phyloP scores from a whole-genome alignment of 768 basidiomycete genomes.

The Tulasnella sp. region DNA sequence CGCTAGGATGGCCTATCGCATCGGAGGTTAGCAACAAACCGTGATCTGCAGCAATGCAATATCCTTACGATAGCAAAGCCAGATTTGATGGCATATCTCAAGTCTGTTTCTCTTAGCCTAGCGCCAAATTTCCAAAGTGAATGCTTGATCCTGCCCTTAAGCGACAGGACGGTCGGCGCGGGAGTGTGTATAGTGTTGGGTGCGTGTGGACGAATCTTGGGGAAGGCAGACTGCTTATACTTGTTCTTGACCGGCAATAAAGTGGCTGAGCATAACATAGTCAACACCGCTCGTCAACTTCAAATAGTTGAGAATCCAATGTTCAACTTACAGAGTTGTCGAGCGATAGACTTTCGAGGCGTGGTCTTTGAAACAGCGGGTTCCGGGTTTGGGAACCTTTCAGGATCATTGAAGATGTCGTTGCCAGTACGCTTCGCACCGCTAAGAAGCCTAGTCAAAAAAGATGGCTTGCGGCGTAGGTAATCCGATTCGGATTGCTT shows the following conservation, averaged over 20 bases:
- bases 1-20: conserved; percentile 58
- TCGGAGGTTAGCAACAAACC: conserved; percentile 46
- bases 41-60: conserved; percentile 37
- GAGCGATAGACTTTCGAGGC: not conserved
- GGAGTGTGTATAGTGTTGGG: conserved; percentile 85
- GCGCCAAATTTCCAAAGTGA: conserved; percentile 67
- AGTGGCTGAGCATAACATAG: not conserved
- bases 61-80: conserved; percentile 42
- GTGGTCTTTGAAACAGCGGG: not conserved
- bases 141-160: conserved; percentile 61
- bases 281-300: not conserved
- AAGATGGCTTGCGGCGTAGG: conserved; percentile 36
- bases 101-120: conserved; percentile 63
- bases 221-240: conserved; percentile 50
- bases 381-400: not conserved
- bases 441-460: not conserved
- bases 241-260: not conserved
- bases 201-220: conserved; percentile 75
- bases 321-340: not conserved
- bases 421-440: not conserved
- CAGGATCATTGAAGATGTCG: not conserved
- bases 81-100: conserved; percentile 84
- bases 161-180: conserved; percentile 53
- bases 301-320: not conserved
- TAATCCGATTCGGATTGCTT: conserved; percentile 56